phyloP scores from a whole-genome alignment of 2,329 filamentous ascomycete species.

The Diaporthe sp. region DNA sequence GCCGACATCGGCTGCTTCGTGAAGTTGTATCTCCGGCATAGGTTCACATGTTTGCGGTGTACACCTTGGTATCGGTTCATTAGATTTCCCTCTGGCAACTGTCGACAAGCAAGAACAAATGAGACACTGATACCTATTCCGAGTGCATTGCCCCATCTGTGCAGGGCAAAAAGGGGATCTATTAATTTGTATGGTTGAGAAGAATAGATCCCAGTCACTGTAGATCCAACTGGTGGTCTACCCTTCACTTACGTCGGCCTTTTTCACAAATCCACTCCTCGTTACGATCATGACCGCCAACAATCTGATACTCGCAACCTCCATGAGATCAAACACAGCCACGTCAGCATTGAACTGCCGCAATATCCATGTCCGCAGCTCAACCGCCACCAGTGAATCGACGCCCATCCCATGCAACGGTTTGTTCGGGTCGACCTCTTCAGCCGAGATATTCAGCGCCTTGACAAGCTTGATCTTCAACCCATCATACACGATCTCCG shows the following conservation, averaged over 20 bases:
- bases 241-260: neutral
- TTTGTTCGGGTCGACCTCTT: conserved; percentile 42
- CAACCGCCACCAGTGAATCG: conserved; percentile 46
- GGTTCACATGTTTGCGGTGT: too few relatives aligned
- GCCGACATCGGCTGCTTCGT: too few relatives aligned
- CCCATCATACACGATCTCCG: conserved; percentile 44
- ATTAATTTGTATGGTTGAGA: too few relatives aligned
- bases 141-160: too few relatives aligned
- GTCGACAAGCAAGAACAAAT: too few relatives aligned
- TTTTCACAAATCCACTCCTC: neutral
- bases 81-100: too few relatives aligned
- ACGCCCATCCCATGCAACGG: conserved; percentile 44
- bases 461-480: conserved; percentile 45
- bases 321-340: conserved; percentile 51
- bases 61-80: too few relatives aligned
- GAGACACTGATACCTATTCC: too few relatives aligned
- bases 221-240: too few relatives aligned
- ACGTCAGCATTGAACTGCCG: conserved; percentile 45
- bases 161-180: too few relatives aligned
- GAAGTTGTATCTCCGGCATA: too few relatives aligned
- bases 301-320: neutral
- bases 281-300: neutral
- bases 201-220: too few relatives aligned
- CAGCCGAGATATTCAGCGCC: conserved; percentile 43
- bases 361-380: conserved; percentile 44